Conservation (phyloP, 2,329 filamentous ascomycete species). For the Aspergillus neotritici region DNA sequence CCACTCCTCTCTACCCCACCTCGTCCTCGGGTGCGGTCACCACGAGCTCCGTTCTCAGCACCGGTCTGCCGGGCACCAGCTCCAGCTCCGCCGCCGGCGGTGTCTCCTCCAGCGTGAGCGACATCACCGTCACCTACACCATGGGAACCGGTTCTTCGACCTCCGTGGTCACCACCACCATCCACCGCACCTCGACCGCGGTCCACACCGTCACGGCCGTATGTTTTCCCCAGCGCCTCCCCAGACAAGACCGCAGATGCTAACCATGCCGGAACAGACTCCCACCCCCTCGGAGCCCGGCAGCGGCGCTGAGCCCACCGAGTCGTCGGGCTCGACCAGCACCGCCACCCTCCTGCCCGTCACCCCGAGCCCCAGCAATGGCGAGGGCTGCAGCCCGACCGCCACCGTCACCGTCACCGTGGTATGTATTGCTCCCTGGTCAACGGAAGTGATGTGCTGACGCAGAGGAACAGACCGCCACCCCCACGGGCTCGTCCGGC, state of each 20-base stretch:
- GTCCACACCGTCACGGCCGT: slow-evolving; percentile 24
- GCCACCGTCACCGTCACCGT: slow-evolving; percentile 34
- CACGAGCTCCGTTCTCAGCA: neutral
- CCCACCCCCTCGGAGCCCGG: neutral
- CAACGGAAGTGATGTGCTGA: neutral
- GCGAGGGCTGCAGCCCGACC: slow-evolving; percentile 11
- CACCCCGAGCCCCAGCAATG: neutral
- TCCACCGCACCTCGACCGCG: slow-evolving; percentile 29
- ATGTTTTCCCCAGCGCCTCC: slow-evolving; percentile 10
- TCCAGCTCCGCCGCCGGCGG: slow-evolving; percentile 5
- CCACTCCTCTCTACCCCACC: slow-evolving; percentile 12
- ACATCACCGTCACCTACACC: slow-evolving; percentile 37
- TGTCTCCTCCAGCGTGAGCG: slow-evolving; percentile 7
- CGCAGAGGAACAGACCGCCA: neutral
- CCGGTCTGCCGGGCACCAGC: neutral
- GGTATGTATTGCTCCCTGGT: slow-evolving; percentile 19
- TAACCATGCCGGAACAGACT: slow-evolving; percentile 4
- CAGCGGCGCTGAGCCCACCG: neutral
- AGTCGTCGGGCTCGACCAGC: slow-evolving; percentile 2
- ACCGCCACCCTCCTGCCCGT: neutral
- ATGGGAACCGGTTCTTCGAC: slow-evolving; percentile 31
- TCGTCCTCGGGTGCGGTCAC: slow-evolving; percentile 6
- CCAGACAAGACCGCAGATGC: neutral
- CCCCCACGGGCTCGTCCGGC: neutral
- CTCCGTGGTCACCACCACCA: slow-evolving; percentile 34